Evolutionary conservation across 2,329 filamentous ascomycete genomes (phyloP).

Genomic region (Trichothecium roseum): DNA sequence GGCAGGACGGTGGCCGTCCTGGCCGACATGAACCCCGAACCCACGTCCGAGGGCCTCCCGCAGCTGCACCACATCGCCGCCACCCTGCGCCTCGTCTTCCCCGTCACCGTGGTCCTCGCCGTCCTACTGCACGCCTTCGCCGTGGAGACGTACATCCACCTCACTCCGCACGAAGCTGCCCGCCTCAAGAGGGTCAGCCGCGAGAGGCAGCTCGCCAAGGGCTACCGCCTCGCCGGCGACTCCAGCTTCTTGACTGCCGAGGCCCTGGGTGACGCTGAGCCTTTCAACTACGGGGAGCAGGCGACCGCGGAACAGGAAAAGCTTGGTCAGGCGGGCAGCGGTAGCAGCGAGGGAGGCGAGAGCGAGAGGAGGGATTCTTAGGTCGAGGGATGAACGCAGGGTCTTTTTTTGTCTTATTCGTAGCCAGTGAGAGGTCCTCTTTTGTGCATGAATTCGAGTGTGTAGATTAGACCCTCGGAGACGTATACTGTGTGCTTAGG

Average conservation of each 20-base stretch:
- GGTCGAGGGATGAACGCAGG: no score
- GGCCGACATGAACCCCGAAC: not conserved
- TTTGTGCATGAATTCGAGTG: no score
- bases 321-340: no score
- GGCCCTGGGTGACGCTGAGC: not conserved
- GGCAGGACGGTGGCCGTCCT: constrained; percentile 1
- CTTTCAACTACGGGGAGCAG: not conserved
- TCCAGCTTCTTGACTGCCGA: constrained; percentile 1
- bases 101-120: not conserved
- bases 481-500: no score
- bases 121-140: constrained; percentile 1
- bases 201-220: constrained; percentile 3
- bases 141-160: constrained; percentile 1
- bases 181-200: constrained; percentile 2
- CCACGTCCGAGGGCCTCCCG: constrained; percentile 1
- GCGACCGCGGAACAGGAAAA: no score
- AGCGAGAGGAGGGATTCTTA: no score
- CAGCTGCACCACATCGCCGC: constrained; percentile 1
- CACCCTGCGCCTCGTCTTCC: not conserved
- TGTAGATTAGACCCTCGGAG: no score
- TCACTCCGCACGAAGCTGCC: not conserved
- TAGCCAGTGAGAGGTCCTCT: no score
- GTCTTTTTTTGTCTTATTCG: no score
- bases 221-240: not conserved
- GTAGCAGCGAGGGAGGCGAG: no score